These are phyloP conservation scores for Physaria fendleri DNA, from an alignment of 345 rosid genomes.

Conservation along the genomic window DNA sequence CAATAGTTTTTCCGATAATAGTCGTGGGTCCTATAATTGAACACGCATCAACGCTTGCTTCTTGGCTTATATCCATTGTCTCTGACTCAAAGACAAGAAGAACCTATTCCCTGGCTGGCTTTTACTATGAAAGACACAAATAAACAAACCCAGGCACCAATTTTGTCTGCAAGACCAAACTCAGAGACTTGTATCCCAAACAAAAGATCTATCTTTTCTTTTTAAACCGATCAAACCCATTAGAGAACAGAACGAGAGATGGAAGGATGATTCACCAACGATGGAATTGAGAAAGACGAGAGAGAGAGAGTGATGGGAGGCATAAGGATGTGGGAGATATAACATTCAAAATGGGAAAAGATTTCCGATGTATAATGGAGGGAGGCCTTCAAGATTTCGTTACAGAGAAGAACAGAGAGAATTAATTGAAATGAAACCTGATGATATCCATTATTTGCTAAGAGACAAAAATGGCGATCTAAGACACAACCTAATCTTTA, in stretches of 20 bases:
- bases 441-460: constrained; percentile 15
- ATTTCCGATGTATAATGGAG: not conserved
- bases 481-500: constrained; percentile 1
- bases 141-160: not conserved
- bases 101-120: not conserved
- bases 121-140: not conserved
- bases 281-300: constrained; percentile 1
- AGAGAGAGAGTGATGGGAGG: not conserved
- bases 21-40: constrained; percentile 75
- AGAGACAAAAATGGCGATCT: constrained; percentile 19
- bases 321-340: constrained; percentile 7
- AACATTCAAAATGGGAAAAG: not conserved
- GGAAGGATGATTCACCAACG: not conserved
- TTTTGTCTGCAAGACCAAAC: not conserved
- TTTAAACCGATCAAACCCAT: not conserved
- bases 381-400: not conserved
- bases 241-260: not conserved
- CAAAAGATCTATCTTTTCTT: not conserved
- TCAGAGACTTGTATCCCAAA: not conserved
- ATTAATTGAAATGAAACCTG: not conserved
- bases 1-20: constrained; percentile 74
- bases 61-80: constrained; percentile 84
- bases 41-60: constrained; percentile 67
- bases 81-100: constrained; percentile 1
- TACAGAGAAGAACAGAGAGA: constrained; percentile 7